Evolutionary conservation across 164 flowering plant genomes (phyloP), one percentile per base, ranked within the genome.

Genomic region (Stephania yunnanensis): DNA sequence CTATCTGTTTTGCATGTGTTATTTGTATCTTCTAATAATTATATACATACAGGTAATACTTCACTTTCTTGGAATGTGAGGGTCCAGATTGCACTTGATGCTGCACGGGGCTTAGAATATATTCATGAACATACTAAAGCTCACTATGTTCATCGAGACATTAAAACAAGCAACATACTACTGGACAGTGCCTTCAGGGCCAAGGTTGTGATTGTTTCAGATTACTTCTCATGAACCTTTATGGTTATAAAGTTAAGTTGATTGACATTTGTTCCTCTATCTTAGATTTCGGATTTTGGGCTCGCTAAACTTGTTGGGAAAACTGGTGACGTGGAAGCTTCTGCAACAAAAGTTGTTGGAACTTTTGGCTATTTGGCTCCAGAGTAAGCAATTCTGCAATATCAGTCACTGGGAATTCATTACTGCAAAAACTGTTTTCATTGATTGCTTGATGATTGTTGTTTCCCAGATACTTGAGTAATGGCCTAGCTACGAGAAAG

Each of bases 321-420:
- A 78, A 81, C 90, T 11, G 78, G 81, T 73, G 97, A 93, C 22
- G 95, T 87, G 74, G 99, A 91, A 81, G 87, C 88, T 73, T 82
- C 97, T 13, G 82, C 82, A 19, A 93, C 97, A 30, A 90, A 84
- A 85, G 94, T 93, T 81, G 99, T 95, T 36, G 99, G 99, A 76
- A 95, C 97, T 69, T 95, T 81, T 86, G 99, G 97, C 75, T 95
- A 95, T 80, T 78, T 95, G 80, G 97, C 99, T 78, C 99, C 99
- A 67, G 99, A 95, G 99, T 95, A 85, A 84, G 97, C 77, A 61
- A 75, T 66, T 31, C 29, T 80, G 63, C 72, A 53, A 29, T 20
- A 36, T 65, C 48, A 74, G 29, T 64, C 20, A 69, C 50, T 46
- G 53, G 53, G 31, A 71, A n/a, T 58, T 63, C 30, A 75, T 25